A percentile compares a stretch with the other conserved stretches of the same genome.
Conservation (phyloP, 139 green algal species). For the Coccomyxa sp. region DNA sequence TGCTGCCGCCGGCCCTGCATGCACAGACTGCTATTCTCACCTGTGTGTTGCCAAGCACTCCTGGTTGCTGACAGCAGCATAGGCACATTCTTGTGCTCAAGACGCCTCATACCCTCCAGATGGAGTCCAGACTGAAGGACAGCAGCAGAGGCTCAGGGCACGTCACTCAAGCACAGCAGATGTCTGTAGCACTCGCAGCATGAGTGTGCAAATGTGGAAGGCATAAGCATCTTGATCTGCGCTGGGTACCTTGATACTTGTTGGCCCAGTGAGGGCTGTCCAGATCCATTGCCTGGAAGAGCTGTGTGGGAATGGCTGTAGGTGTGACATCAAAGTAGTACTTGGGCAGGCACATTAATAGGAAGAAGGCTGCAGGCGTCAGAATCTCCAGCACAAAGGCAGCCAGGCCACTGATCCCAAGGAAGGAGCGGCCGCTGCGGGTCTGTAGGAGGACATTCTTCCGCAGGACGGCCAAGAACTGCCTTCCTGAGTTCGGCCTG, state of each 20-base stretch:
- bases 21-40: not conserved
- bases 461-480: conserved; percentile 46
- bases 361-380: conserved; percentile 33
- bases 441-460: conserved; percentile 60
- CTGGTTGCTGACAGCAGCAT: not conserved
- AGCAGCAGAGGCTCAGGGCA: not conserved
- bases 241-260: conserved; percentile 46
- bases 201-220: not conserved
- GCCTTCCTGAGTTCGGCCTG: conserved; percentile 2
- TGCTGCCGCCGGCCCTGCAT: conserved; percentile 43
- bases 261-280: conserved; percentile 30
- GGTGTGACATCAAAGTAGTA: conserved; percentile 62
- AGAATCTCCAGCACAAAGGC: conserved; percentile 36
- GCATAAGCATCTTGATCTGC: too few species aligned
- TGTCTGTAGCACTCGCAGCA: not conserved
- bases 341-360: conserved; percentile 67
- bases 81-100: not conserved
- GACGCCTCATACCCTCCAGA: not conserved
- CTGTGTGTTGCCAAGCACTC: too few species aligned
- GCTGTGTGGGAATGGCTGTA: conserved; percentile 18
- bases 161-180: not conserved
- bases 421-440: conserved; percentile 22
- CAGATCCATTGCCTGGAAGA: conserved; percentile 25
- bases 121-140: not conserved
- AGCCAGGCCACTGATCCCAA: conserved; percentile 37